Evolutionary conservation across 805 yeast genomes (phyloP), one percentile per base, ranked within the genome.

Genomic region (Wickerhamomyces queroliae): DNA sequence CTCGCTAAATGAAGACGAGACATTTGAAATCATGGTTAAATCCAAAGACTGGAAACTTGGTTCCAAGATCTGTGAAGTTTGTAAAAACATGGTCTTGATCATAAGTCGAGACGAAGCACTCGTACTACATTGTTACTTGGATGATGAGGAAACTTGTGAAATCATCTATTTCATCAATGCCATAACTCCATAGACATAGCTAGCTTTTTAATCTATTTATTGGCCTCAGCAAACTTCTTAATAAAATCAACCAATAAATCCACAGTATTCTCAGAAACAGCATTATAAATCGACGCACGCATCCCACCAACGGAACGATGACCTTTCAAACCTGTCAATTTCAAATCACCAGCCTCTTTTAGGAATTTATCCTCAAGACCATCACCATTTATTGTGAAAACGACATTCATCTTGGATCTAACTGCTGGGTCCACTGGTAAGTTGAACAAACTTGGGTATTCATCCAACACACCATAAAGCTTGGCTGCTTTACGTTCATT

Each of bases 231-330:
- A 65, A 83, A 88, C 35, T 74, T 70, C 17, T 68, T 62, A 33
- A 85, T 62, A 50, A 74, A 87, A 17, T 69, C 64, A 27, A 71
- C 78, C 48, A 88, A 67, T 41, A 66, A 51, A 45, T 76, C 65
- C 22, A 78, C 81, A 52, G 86, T 76, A 18, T 72, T 69, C 35
- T 76, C 64, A 5, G 79, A 61, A 38, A 93, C 84, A 13, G 98
- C 96, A 56, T 93, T 91, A 63, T 91, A 90, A 39, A 89, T 67
- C 12, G 97, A 89, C 13, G 95, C 90, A 63, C 99, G 81, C 64
- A 93, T 83, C 23, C 99, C 99, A 37, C 98, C 98, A 33, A 91
- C 98, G 4, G 96, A 87, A 61, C 98, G 78, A 64, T 91, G 98
- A 31, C 99, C 98, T 64, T 89, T 86, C 55, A 91, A 72, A 7